These are phyloP conservation scores for Deinandra increscens DNA, from an alignment of 129 eudicot genomes.

Conservation along the genomic window DNA sequence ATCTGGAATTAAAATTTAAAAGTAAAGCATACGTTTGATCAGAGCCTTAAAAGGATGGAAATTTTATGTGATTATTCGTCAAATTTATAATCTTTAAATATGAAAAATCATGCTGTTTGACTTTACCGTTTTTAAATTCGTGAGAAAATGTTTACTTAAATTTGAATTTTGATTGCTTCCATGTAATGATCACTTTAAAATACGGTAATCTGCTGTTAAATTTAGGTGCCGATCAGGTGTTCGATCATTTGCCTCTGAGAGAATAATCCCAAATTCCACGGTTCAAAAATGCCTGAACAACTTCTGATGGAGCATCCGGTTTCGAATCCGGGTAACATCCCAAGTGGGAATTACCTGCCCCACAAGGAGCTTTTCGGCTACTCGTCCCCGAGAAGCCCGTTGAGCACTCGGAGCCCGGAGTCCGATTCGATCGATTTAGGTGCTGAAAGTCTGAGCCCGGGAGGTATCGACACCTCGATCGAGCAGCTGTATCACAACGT, in stretches of 20 bases:
- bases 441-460: conserved; percentile 44
- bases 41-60: neutral
- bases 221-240: conserved; percentile 9
- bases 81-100: neutral
- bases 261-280: conserved; percentile 15
- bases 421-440: conserved; percentile 64
- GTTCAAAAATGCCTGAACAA: conserved; percentile 42
- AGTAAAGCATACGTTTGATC: conserved; percentile 20
- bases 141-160: neutral
- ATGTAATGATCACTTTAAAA: conserved; percentile 11
- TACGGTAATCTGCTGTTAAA: conserved; percentile 14
- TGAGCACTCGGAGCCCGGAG: conserved; percentile 56
- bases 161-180: conserved; percentile 9
- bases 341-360: conserved; percentile 50
- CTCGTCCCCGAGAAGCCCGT: conserved; percentile 79
- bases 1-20: conserved; percentile 7
- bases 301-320: conserved; percentile 31
- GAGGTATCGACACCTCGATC: conserved; percentile 54
- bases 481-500: conserved; percentile 63
- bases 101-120: neutral
- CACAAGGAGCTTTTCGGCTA: conserved; percentile 48
- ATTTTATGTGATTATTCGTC: neutral
- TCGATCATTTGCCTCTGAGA: conserved; percentile 23
- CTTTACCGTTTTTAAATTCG: neutral
- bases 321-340: conserved; percentile 24